These are phyloP conservation scores for Solanum tacnaense DNA, from an alignment of 257 asterid species.

Conservation along the genomic window DNA sequence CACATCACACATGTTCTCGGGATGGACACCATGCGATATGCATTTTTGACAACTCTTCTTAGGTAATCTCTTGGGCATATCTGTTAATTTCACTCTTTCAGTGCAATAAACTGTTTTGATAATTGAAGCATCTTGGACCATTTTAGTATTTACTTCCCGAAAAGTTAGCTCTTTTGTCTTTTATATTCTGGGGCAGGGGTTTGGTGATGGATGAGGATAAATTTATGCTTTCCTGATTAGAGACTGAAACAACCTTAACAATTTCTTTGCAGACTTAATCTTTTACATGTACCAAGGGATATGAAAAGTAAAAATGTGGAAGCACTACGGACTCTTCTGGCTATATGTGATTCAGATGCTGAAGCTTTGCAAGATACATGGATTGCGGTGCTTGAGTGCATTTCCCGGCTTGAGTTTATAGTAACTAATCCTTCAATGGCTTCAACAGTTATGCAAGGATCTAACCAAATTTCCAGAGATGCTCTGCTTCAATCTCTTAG, in stretches of 20 bases:
- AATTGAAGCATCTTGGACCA: not conserved
- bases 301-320: constrained; percentile 95
- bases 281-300: constrained; percentile 93
- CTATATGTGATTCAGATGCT: constrained; percentile 78
- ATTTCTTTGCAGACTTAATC: constrained; percentile 64
- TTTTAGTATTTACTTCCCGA: not conserved
- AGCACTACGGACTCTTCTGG: constrained; percentile 82
- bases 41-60: constrained; percentile 83
- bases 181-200: not conserved
- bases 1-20: constrained; percentile 88
- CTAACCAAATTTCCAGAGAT: constrained; percentile 95
- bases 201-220: not conserved
- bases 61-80: constrained; percentile 38
- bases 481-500: constrained; percentile 77
- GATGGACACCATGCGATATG: constrained; percentile 99
- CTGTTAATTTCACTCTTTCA: not conserved
- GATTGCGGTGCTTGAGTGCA: constrained; percentile 88
- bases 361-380: constrained; percentile 96
- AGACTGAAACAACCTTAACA: constrained; percentile 16
- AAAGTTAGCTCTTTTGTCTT: not conserved
- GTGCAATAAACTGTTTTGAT: not conserved
- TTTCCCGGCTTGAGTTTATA: constrained; percentile 93
- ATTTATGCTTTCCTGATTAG: not conserved
- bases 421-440: constrained; percentile 86
- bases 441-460: constrained; percentile 94